Conservation (phyloP, 352 stramenopile genomes). For the Globisporangium barbulae region DNA sequence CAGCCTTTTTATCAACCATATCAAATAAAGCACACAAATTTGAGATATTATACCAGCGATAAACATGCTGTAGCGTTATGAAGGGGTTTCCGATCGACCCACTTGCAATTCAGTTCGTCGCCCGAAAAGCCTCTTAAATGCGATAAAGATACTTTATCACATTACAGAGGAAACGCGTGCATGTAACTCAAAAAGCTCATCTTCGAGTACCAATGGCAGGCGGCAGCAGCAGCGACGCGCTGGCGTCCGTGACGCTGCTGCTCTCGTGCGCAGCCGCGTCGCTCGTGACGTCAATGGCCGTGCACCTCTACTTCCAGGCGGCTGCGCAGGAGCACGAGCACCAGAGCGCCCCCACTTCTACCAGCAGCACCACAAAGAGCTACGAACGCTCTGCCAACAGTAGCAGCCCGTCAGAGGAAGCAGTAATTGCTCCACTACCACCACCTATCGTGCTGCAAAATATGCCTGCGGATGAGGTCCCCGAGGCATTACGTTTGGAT, state of each 20-base stretch:
- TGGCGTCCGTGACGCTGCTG: slow-evolving; percentile 31
- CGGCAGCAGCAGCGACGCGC: not conserved
- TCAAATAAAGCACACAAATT: not conserved
- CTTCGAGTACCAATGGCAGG: not conserved
- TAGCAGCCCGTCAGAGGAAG: not conserved
- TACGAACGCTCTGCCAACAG: not conserved
- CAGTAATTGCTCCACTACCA: not conserved
- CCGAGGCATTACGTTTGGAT: slow-evolving; percentile 36
- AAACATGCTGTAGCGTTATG: not conserved
- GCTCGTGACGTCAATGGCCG: slow-evolving; percentile 31
- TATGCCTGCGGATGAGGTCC: slow-evolving; percentile 27
- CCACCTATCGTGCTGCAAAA: slow-evolving; percentile 22
- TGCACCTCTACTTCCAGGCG: slow-evolving; percentile 36
- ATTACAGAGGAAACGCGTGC: not conserved
- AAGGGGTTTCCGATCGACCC: not conserved
- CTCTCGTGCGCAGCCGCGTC: slow-evolving; percentile 40
- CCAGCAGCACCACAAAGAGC: not conserved
- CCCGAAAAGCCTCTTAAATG: not conserved
- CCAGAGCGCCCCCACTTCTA: not conserved
- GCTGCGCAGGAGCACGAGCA: not conserved
- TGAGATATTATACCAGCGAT: no score
- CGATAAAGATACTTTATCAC: slow-evolving; percentile 15
- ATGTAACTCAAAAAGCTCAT: not conserved
- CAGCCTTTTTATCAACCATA: not conserved
- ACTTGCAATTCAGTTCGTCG: slow-evolving; percentile 7